These are phyloP conservation scores for Amylocarpus encephaloides DNA, from an alignment of 2,329 filamentous ascomycete genomes.

Conservation along the genomic window DNA sequence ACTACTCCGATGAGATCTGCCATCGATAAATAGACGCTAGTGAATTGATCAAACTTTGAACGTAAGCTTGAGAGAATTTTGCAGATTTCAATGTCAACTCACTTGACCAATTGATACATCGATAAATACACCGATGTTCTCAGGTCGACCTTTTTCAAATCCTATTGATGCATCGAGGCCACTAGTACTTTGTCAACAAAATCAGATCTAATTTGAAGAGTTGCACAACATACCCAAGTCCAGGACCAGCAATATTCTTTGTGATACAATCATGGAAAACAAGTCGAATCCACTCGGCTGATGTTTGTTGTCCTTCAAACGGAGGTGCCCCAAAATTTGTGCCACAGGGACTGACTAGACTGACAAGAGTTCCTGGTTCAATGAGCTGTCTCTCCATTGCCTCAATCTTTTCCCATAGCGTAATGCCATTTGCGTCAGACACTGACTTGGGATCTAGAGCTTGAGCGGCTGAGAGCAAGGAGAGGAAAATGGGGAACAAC, in stretches of 20 bases:
- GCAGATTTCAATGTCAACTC: neutral
- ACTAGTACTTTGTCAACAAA: constrained; percentile 29
- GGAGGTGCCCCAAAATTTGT: constrained; percentile 5
- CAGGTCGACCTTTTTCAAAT: constrained; percentile 18
- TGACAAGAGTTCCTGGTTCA: constrained; percentile 1
- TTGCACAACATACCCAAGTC: constrained; percentile 8
- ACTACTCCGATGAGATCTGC: constrained; percentile 5
- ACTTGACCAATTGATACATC: constrained; percentile 11
- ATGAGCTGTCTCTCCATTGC: constrained; percentile 7
- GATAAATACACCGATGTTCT: constrained; percentile 44
- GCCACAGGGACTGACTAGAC: constrained; percentile 6
- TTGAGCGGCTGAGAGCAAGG: neutral
- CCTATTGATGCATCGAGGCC: constrained; percentile 44
- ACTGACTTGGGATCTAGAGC: neutral
- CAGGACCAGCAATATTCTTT: constrained; percentile 34
- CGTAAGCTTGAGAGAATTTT: neutral
- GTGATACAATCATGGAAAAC: constrained; percentile 57
- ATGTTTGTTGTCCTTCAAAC: constrained; percentile 10
- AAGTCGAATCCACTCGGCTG: constrained; percentile 53
- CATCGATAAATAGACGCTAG: neutral
- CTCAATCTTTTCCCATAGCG: constrained; percentile 7
- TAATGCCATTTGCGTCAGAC: constrained; percentile 5
- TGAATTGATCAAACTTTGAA: neutral
- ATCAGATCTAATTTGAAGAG: constrained; percentile 24
- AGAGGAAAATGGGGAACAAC: constrained; percentile 1